These are phyloP conservation scores for Capsicum pubescens DNA, from an alignment of 257 asterid genomes.

Conservation along the genomic window DNA sequence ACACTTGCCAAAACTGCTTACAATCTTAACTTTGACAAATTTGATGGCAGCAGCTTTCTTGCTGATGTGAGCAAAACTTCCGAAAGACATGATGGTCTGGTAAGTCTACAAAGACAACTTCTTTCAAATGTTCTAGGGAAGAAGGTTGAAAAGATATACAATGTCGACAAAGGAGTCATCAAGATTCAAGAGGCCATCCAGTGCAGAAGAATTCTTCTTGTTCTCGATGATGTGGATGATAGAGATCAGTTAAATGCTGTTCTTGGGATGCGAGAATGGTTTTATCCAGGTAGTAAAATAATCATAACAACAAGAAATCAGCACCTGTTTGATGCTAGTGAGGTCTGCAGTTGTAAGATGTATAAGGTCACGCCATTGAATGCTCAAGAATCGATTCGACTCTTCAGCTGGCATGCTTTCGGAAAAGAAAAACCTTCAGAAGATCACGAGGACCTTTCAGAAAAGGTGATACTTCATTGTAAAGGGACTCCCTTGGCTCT, in stretches of 20 bases:
- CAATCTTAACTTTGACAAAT: conserved; percentile 13
- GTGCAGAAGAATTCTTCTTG: conserved; percentile 28
- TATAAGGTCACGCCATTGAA: conserved; percentile 27
- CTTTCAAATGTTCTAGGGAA: conserved; percentile 28
- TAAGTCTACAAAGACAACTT: conserved; percentile 32
- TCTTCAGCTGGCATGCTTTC: conserved; percentile 32
- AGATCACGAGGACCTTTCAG: conserved; percentile 16
- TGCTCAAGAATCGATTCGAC: conserved; percentile 19
- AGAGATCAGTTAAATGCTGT: conserved; percentile 22
- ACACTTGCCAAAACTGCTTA: conserved; percentile 28
- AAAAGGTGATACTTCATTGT: conserved; percentile 23
- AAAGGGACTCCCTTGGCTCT: conserved; percentile 36
- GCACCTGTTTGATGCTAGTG: background rate
- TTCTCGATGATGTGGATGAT: conserved; percentile 37
- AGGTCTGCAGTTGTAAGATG: conserved; percentile 14
- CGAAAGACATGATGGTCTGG: conserved; percentile 26
- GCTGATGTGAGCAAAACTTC: conserved; percentile 28
- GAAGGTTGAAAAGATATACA: conserved; percentile 16
- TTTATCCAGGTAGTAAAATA: conserved; percentile 33
- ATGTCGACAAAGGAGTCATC: conserved; percentile 19
- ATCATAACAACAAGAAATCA: conserved; percentile 35
- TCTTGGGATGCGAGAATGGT: conserved; percentile 33
- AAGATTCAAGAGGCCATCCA: conserved; percentile 14
- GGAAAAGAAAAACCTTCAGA: conserved; percentile 2
- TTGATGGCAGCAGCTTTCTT: conserved; percentile 34